Evolutionary conservation across 1,139 yeast species (phyloP).

Genomic region (Arxiozyma bovina): DNA sequence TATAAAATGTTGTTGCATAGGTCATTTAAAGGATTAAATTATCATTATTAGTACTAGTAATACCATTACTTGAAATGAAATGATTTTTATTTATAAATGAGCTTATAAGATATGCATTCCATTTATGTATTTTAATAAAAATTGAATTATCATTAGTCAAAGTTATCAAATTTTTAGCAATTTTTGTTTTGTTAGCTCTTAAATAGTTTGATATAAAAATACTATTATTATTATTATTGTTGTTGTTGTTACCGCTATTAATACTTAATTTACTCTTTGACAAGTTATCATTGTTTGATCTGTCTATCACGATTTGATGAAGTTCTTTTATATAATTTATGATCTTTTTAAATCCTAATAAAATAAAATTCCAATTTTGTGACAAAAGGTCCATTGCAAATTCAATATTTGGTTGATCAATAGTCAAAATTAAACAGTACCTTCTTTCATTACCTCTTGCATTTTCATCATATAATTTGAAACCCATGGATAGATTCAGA

Average conservation of each 20-base stretch:
- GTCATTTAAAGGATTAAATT: neutral
- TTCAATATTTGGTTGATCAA: constrained; percentile 45
- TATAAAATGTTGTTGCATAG: no score
- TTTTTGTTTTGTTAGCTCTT: constrained; percentile 42
- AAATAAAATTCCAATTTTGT: constrained; percentile 50
- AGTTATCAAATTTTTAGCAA: constrained; percentile 52
- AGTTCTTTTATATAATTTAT: constrained; percentile 41
- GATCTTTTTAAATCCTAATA: constrained; percentile 43
- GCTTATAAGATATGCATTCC: constrained; percentile 47
- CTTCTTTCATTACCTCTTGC: constrained; percentile 77
- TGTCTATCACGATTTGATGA: constrained; percentile 32
- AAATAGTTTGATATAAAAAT: constrained; percentile 28
- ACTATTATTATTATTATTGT: neutral
- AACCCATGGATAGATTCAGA: constrained; percentile 54
- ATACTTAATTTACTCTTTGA: neutral
- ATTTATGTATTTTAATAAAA: constrained; percentile 57
- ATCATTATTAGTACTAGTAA: no score
- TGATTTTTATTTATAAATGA: constrained; percentile 8
- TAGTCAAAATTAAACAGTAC: constrained; percentile 54
- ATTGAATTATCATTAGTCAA: constrained; percentile 51
- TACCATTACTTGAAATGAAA: neutral
- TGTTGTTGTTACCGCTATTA: neutral
- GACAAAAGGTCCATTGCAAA: constrained; percentile 34
- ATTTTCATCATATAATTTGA: constrained; percentile 57
- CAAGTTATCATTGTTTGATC: neutral